Evolutionary conservation across 2,329 filamentous ascomycete species (phyloP), one percentile per base, ranked within the genome.

Genomic region (Ceratocystiopsis minuta): DNA sequence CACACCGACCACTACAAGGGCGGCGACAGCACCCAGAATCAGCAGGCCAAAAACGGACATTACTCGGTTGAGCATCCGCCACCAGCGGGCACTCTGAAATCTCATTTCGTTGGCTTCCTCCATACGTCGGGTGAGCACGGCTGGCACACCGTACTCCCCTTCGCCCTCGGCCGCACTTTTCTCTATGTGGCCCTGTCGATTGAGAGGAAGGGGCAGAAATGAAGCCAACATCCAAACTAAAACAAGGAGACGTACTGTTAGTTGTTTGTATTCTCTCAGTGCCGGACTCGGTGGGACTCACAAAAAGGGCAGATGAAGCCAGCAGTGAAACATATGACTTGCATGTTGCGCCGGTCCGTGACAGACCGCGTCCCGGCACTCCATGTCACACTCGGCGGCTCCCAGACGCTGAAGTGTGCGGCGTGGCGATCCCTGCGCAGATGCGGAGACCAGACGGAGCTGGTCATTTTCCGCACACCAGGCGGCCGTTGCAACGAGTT

Each of bases 221-320:
- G 83, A 72, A 2, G 78, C 85, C 48, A 85, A 65, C 62, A 88
- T 81, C 84, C 84, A 92, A 43, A 78, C 80, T 46, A 42, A n/a
- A n/a, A n/a, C n/a, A n/a, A n/a, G n/a, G n/a, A n/a, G 16, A 12
- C 38, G 18, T 43, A 40, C 16, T 43, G 38, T 53, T 43, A 53
- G 46, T 2, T 33, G 37, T 13, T 34, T 16, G 54, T 53, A 3
- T 28, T 10, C 24, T 6, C 6, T 10, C 2, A 6, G 11, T 2
- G 24, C 4, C 6, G 9, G 24, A 10, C 7, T 6, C 6, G 11
- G 24, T 6, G 7, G 7, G 7, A 28, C 24, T 6, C 11, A 28
- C 24, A 6, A 10, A 28, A 28, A 10, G 24, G 24, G 24, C 24
- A 28, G 24, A 88, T 62, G 53, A 92, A 92, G 18, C 85, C 85